Evolutionary conservation across 2,329 filamentous ascomycete genomes (phyloP).

Genomic region (Macrophomina tecta): DNA sequence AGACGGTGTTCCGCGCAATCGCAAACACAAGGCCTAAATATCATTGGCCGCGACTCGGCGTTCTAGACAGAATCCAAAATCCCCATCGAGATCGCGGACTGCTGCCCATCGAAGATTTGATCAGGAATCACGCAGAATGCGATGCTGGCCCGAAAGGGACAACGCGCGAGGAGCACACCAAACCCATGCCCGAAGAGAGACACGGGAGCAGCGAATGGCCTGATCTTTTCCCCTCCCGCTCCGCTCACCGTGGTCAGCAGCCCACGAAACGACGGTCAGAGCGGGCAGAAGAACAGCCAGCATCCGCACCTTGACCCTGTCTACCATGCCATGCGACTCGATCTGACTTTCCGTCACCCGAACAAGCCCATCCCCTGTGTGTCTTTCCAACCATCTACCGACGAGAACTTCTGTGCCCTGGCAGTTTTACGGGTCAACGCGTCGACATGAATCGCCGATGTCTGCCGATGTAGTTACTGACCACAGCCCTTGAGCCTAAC

Average conservation of each 20-base stretch:
- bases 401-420: background rate
- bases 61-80: background rate
- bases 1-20: background rate
- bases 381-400: too few species aligned
- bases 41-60: background rate
- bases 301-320: background rate
- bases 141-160: slow-evolving; percentile 7
- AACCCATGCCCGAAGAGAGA: background rate
- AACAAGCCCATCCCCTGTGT: background rate
- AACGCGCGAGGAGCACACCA: background rate
- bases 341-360: background rate
- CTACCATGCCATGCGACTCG: background rate
- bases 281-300: too few species aligned
- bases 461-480: too few species aligned
- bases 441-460: slow-evolving; percentile 13
- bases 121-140: background rate
- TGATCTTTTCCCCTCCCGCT: too few species aligned
- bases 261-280: background rate
- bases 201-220: too few species aligned
- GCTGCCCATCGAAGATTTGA: background rate
- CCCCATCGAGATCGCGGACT: slow-evolving; percentile 4
- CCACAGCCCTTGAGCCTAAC: too few species aligned
- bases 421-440: background rate
- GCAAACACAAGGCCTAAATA: background rate
- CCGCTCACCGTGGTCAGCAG: too few species aligned